phyloP scores from a whole-genome alignment of 306 rosid genomes.

The Cicer bijugum region DNA sequence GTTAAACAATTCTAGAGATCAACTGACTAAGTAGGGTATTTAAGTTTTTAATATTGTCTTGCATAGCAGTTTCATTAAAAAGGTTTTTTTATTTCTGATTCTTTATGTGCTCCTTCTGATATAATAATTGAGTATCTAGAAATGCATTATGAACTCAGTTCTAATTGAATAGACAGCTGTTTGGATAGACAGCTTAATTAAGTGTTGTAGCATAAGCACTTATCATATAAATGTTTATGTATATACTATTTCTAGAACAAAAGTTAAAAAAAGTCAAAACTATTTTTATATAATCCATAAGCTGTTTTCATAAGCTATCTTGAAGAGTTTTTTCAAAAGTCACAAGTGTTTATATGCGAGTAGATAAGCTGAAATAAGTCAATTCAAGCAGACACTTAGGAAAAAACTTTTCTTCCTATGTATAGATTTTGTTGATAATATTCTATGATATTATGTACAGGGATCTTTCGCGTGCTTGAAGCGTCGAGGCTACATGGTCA shows the following conservation, averaged over 20 bases:
- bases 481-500: slow-evolving; percentile 76
- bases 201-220: too few species aligned
- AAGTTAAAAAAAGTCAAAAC: too few species aligned
- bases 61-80: background rate
- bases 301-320: too few species aligned
- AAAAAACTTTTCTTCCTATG: background rate
- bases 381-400: background rate
- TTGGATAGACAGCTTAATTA: too few species aligned
- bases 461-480: slow-evolving; percentile 85
- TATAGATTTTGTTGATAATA: background rate
- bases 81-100: slow-evolving; percentile 4
- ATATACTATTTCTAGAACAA: too few species aligned
- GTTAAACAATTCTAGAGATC: too few species aligned
- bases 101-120: background rate
- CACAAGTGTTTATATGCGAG: too few species aligned
- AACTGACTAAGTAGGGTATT: too few species aligned
- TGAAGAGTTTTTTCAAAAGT: too few species aligned
- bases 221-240: too few species aligned
- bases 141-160: background rate
- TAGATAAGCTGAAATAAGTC: too few species aligned
- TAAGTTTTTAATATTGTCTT: background rate
- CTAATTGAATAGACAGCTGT: slow-evolving; percentile 14
- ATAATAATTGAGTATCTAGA: background rate
- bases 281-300: too few species aligned
- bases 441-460: slow-evolving; percentile 49